phyloP scores from a whole-genome alignment of 129 eudicot species.

The Chrysanthemum makinoi region DNA sequence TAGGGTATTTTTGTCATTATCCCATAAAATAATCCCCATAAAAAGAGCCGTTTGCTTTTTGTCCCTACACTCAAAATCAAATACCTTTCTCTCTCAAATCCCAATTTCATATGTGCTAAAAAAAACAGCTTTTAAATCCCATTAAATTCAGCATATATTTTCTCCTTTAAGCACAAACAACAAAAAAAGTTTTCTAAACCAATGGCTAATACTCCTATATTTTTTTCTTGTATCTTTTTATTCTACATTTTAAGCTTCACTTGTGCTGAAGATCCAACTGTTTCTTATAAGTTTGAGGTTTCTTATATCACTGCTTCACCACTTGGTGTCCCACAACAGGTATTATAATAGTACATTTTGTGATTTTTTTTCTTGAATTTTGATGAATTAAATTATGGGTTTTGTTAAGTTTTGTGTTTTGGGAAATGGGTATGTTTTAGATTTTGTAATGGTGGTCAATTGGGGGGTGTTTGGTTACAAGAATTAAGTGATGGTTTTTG shows the following conservation, averaged over 20 bases:
- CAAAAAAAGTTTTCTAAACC: constrained; percentile 14
- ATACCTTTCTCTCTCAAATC: constrained; percentile 30
- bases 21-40: constrained; percentile 9
- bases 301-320: constrained; percentile 97
- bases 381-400: too few species aligned
- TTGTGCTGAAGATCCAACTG: constrained; percentile 78
- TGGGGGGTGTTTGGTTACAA: too few species aligned
- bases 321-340: constrained; percentile 94
- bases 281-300: constrained; percentile 55
- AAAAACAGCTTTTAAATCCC: constrained; percentile 15
- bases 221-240: constrained; percentile 31
- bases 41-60: constrained; percentile 38
- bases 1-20: too few species aligned
- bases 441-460: too few species aligned
- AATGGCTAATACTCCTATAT: constrained; percentile 56
- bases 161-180: constrained; percentile 13
- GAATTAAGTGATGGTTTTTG: too few species aligned
- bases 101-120: constrained; percentile 43
- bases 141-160: constrained; percentile 12
- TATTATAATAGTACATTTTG: neutral
- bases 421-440: too few species aligned
- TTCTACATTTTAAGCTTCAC: constrained; percentile 51
- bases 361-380: too few species aligned
- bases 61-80: constrained; percentile 28
- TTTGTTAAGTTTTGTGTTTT: too few species aligned